These are phyloP conservation scores for Solanum peruvianum DNA, from an alignment of 257 asterid genomes.

Conservation along the genomic window DNA sequence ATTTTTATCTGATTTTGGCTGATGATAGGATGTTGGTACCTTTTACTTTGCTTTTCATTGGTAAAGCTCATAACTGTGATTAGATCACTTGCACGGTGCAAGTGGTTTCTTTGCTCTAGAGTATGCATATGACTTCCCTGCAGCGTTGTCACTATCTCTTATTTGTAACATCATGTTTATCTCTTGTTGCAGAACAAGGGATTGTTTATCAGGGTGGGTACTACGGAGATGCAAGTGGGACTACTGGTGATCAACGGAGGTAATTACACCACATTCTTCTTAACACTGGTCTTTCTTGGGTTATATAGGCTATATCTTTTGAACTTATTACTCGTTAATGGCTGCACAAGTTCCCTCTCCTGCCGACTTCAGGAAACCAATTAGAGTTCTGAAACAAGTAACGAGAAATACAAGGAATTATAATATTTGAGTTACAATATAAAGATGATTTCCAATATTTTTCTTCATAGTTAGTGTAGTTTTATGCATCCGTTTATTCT, in stretches of 20 bases:
- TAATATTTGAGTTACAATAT: background rate
- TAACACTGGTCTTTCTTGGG: background rate
- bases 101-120: background rate
- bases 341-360: background rate
- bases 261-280: slow-evolving; percentile 11
- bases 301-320: background rate
- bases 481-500: background rate
- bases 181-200: slow-evolving; percentile 44
- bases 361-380: background rate
- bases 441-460: background rate
- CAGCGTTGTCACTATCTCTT: background rate
- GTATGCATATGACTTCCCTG: background rate
- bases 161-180: background rate
- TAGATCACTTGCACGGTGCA: background rate
- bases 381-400: background rate
- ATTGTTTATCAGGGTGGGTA: slow-evolving; percentile 35
- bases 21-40: background rate
- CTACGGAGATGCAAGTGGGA: slow-evolving; percentile 28
- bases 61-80: background rate
- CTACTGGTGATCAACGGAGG: slow-evolving; percentile 35
- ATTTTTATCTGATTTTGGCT: background rate
- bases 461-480: background rate
- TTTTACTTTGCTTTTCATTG: background rate
- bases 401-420: background rate
- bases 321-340: background rate